These are phyloP conservation scores for Paecilomyces fulvus DNA, from an alignment of 2,329 filamentous ascomycete genomes.

Conservation along the genomic window DNA sequence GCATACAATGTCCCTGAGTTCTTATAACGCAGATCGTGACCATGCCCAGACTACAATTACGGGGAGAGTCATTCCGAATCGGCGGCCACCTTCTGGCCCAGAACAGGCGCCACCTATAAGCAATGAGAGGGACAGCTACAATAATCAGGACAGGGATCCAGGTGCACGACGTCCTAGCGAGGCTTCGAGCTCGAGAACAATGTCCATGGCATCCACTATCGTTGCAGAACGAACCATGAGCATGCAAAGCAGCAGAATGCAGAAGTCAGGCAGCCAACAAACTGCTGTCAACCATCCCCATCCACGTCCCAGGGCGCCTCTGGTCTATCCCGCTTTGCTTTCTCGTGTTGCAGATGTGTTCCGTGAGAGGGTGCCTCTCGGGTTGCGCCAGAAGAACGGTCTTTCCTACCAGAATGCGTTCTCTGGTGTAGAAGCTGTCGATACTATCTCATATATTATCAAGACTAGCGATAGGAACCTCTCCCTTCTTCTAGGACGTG, in stretches of 20 bases:
- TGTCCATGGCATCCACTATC: conserved; percentile 79
- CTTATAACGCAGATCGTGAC: conserved; percentile 66
- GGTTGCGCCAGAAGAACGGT: conserved; percentile 91
- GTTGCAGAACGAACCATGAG: conserved; percentile 52
- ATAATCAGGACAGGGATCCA: conserved; percentile 32
- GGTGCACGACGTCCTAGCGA: conserved; percentile 36
- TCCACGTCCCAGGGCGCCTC: conserved; percentile 54
- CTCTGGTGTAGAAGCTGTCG: conserved; percentile 89
- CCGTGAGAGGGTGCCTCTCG: conserved; percentile 73
- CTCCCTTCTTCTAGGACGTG: conserved; percentile 79
- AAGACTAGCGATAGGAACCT: conserved; percentile 93
- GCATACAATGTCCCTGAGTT: conserved; percentile 91
- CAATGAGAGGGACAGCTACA: conserved; percentile 42
- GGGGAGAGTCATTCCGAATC: conserved; percentile 78
- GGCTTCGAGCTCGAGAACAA: conserved; percentile 51
- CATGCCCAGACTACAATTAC: conserved; percentile 78
- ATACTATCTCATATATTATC: conserved; percentile 93
- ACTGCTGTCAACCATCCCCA: conserved; percentile 53
- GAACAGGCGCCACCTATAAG: conserved; percentile 21
- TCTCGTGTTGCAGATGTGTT: conserved; percentile 93
- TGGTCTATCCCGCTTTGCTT: conserved; percentile 88
- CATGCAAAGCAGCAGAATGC: conserved; percentile 47
- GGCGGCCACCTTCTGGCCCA: conserved; percentile 51
- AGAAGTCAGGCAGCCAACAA: conserved; percentile 40
- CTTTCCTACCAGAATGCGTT: conserved; percentile 96